Base-by-base conservation (phyloP, 2,329 filamentous ascomycete genomes). In the Aspergillus clavatus region DNA sequence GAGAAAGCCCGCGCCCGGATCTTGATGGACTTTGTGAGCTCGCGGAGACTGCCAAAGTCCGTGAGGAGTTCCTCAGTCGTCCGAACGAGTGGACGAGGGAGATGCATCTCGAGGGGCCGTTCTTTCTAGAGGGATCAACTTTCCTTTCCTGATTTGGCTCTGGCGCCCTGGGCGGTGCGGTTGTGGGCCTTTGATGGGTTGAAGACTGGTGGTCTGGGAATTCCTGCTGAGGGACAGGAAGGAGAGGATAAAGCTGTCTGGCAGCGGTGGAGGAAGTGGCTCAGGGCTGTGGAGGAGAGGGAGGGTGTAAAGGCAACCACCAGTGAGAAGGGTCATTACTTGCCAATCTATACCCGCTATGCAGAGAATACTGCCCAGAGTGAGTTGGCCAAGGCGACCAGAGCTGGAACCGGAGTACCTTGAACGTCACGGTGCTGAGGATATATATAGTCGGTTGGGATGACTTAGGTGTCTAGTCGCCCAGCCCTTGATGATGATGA, bases 181-280 rank as follows among this genome's bases (percentile, higher is more conserved):
- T 60, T 89, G 16, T 90, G 85, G 72, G 69, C 88, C 5, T 83
- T 90, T 53, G 84, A 90, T 55, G 76, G 87, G 51, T 90, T 84
- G 61, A 90, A 90, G 59, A 59, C 68, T 0, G 74, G 72, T 1
- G 77, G 77, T 0, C 49, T 74, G n/a, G 72, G 73, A 0, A 69
- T 81, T 31, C 76, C 75, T 1, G 67, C 51, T 40, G 60, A 71
- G 26, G 75, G 75, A 0, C 38, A 73, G 41, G 73, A 70, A 2
- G 75, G 72, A 0, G 69, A 74, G 6, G 78, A 85, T 28, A 79
- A 80, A 42, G 63, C 63, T 27, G 60, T 76, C 2, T 89, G 84
- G 86, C 65, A 57, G 33, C 71, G 85, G 38, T 90, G 84, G 81
- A 71, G 75, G 55, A 72, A 60, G 42, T 91, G 84, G 84, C 66